Evolutionary conservation across 1,139 yeast species (phyloP).

Genomic region (Zygosaccharomyces pseudobailii): DNA sequence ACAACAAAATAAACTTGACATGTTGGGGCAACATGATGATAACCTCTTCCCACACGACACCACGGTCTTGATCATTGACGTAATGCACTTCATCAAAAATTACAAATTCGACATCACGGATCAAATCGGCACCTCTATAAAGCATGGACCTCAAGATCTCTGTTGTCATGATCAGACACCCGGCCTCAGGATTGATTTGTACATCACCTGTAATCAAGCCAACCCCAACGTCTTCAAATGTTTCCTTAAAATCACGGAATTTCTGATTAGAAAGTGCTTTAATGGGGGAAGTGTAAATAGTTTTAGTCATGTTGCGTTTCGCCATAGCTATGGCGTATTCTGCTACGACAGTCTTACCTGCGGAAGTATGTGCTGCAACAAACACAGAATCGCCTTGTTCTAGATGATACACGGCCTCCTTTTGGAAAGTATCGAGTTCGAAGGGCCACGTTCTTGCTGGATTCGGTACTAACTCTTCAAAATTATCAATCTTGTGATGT

Average conservation of each 20-base stretch:
- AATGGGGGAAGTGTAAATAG: slow-evolving; percentile 89
- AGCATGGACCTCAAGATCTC: slow-evolving; percentile 94
- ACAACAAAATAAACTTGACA: slow-evolving; percentile 78
- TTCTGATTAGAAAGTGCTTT: slow-evolving; percentile 92
- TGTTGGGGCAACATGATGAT: slow-evolving; percentile 95
- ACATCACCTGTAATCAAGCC: slow-evolving; percentile 98
- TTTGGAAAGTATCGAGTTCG: slow-evolving; percentile 89
- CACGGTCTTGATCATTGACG: slow-evolving; percentile 93
- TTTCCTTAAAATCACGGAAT: slow-evolving; percentile 83
- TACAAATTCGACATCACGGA: slow-evolving; percentile 95
- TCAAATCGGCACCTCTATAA: slow-evolving; percentile 91
- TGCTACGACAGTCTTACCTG: slow-evolving; percentile 90
- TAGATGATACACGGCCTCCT: slow-evolving; percentile 92
- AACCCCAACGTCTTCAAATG: slow-evolving; percentile 75
- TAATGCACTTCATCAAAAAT: slow-evolving; percentile 97
- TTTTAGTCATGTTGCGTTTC: slow-evolving; percentile 80
- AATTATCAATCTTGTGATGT: slow-evolving; percentile 76
- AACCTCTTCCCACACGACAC: slow-evolving; percentile 99
- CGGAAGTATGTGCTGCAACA: slow-evolving; percentile 97
- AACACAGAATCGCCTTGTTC: slow-evolving; percentile 97
- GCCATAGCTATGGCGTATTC: slow-evolving; percentile 96
- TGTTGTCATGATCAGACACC: slow-evolving; percentile 95
- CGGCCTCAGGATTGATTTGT: slow-evolving; percentile 94
- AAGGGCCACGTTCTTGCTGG: slow-evolving; percentile 95
- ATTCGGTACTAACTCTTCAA: slow-evolving; percentile 80